Conservation (phyloP, 78 protist species). For the Ministeria vibrans region DNA sequence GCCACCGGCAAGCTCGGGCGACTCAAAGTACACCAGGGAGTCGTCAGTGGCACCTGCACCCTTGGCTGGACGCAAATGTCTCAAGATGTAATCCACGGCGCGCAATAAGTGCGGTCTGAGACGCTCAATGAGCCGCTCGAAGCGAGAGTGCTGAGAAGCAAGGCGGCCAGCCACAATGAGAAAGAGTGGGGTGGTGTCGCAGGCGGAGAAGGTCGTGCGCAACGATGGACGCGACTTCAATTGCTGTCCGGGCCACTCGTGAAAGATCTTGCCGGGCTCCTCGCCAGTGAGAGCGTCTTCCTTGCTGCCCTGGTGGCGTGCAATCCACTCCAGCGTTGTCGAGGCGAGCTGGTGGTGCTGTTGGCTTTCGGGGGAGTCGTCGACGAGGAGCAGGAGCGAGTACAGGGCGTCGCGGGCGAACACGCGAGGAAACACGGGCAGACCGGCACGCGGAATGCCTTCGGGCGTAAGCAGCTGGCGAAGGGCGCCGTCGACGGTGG, state of each 20-base stretch:
- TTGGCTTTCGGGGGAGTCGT: too few species aligned
- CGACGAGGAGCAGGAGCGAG: not conserved
- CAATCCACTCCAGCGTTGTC: not conserved
- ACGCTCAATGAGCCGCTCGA: not conserved
- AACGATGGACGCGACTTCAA: not conserved
- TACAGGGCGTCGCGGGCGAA: not conserved
- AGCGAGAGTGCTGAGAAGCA: not conserved
- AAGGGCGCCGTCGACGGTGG: too few species aligned
- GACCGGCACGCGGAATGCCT: too few species aligned
- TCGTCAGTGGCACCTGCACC: too few species aligned
- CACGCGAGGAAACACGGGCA: not conserved
- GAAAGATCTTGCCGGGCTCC: not conserved
- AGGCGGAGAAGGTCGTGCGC: not conserved
- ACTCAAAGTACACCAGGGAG: not conserved
- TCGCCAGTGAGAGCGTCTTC: not conserved
- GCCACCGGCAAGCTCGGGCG: not conserved
- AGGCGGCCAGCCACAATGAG: not conserved
- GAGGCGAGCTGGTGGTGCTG: too few species aligned
- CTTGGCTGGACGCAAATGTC: too few species aligned
- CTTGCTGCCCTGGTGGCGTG: not conserved
- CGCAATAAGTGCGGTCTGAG: not conserved
- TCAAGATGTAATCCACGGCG: not conserved
- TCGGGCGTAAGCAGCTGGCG: too few species aligned
- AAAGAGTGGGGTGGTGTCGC: not conserved
- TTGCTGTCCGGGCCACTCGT: not conserved